Base-by-base conservation (phyloP, 768 basidiomycete species). In the Boletus insuetus region DNA sequence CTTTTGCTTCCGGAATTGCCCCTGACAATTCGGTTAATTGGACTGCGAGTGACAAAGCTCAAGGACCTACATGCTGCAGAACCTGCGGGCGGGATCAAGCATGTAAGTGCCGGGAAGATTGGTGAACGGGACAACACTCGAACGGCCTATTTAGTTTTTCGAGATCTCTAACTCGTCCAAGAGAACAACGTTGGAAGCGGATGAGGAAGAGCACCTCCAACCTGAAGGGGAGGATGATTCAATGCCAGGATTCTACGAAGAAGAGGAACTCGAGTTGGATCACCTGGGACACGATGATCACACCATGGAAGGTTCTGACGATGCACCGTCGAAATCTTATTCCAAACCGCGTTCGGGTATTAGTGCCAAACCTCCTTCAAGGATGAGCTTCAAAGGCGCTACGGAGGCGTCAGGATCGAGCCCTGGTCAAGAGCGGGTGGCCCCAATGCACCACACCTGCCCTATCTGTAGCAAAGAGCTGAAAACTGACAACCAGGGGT, bases 11-110 rank as follows among this genome's bases (percentile, higher is more conserved):
- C 87, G 8, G 94, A 95, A 69, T 72, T 90, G 35, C 93, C 93
- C 1, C 69, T 95, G 29, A 83, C 80, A 31, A 74, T 98, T 22
- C 81, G 96, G 32, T 76, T 99, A 20, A 87, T 99, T 59, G 96
- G 96, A 6, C 74, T 99, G 26, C 78, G 95, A 43, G 79, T 96
- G 11, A 94, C 91, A 4, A 95, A 91, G 58, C 74, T 99, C 61
- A 91, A 90, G 65, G 96, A 99, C 72, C 71, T 95, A 31, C 79
- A 80, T 54, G 77, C 77, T 7, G 55, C 65, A 42, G 70, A 76
- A 39, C 68, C 76, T 13, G 40, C 63, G 5, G 75, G 69, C 49
- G 88, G 91, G 1, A 92, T 97, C 57, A 87, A 89, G 68, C 79
- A 84, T 53, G 94, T 92, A 64, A 49, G 79, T 66, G 19, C n/a